Base-by-base conservation (phyloP, 164 flowering plant species). In the Chloranthus sessilifolius region DNA sequence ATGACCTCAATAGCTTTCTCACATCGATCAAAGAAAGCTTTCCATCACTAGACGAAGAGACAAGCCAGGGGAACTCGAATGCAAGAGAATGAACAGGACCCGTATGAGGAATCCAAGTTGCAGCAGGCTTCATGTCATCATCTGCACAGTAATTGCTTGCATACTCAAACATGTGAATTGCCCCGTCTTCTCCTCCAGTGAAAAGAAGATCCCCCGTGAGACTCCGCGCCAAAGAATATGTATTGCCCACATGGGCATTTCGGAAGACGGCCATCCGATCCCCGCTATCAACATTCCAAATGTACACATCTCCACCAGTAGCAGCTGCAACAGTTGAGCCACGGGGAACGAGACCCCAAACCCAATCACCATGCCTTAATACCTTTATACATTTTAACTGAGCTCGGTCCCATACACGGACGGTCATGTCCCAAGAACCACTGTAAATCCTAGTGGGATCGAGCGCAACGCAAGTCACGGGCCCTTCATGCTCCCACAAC, bases 391-490 rank as follows among this genome's bases (percentile, higher is more conserved):
- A 83, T 51, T 76, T 74, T 46, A 80, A 55, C n/a, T 52, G 63
- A 38, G 55, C 39, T 3, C 96, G 82, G 48, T 88, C 95, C 96
- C 96, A 88, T 8, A 92, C 47, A 16, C 95, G 80, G 7, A 92
- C 72, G 41, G 88, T 80, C 99, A 84, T 88, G 66, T 92, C 99
- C 99, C 99, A 92, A 3, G 99, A 92, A 33, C 99, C 99, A 51
- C 99, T 92, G 59, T 79, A 92, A 30, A 92, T 82, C 53, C 71
- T 80, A 9, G 65, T 59, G 1, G 58, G 42, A 76, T 88, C 96
- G 74, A 92, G 63, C 1, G 85, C 83, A 62, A 88, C 74, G 53
- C 87, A 88, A 43, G 91, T 80, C 2, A 92, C 71, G 4, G 96
- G 94, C 7, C 99, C 95, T 47, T 63, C 74, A 52, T 92, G 99